These are phyloP conservation scores for Nemania sp. DNA, from an alignment of 2,329 filamentous ascomycete genomes.

Conservation along the genomic window DNA sequence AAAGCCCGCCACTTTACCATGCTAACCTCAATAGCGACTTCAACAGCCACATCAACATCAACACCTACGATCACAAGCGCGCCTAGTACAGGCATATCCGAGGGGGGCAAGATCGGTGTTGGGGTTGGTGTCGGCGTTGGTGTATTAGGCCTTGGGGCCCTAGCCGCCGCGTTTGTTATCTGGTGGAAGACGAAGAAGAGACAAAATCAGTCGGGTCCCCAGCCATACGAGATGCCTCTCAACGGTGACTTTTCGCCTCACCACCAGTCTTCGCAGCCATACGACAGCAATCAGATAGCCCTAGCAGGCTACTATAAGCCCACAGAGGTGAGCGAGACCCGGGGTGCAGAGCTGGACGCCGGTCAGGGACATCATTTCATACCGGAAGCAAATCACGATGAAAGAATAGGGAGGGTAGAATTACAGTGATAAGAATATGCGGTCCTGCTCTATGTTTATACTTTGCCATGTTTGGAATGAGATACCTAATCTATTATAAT, in stretches of 20 bases:
- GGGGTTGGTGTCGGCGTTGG: slow-evolving; percentile 30
- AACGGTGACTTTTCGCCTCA: slow-evolving; percentile 15
- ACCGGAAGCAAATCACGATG: slow-evolving; percentile 1
- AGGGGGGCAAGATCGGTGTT: slow-evolving; percentile 25
- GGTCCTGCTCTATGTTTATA: background rate
- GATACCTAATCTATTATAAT: slow-evolving; percentile 18
- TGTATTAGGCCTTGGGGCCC: slow-evolving; percentile 22
- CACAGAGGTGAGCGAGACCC: slow-evolving; percentile 1
- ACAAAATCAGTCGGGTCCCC: slow-evolving; percentile 1
- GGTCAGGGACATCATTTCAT: slow-evolving; percentile 19
- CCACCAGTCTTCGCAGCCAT: slow-evolving; percentile 1
- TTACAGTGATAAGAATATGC: slow-evolving; percentile 7
- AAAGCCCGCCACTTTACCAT: background rate
- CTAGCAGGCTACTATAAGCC: slow-evolving; percentile 17
- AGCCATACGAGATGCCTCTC: slow-evolving; percentile 21
- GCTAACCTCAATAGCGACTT: slow-evolving; percentile 14
- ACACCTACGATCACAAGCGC: background rate
- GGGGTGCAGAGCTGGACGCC: slow-evolving; percentile 15
- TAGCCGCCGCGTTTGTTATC: slow-evolving; percentile 26
- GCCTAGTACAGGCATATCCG: slow-evolving; percentile 16
- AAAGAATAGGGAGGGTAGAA: slow-evolving; percentile 5
- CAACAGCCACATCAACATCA: slow-evolving; percentile 8
- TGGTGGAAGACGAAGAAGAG: slow-evolving; percentile 26
- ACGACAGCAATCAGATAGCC: slow-evolving; percentile 4
- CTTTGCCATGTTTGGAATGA: background rate